Percentiles rank a stretch among this genome's conserved stretches.
Conservation (phyloP, 192 early-diverging fungal genomes). For the Mortierella alpina region DNA sequence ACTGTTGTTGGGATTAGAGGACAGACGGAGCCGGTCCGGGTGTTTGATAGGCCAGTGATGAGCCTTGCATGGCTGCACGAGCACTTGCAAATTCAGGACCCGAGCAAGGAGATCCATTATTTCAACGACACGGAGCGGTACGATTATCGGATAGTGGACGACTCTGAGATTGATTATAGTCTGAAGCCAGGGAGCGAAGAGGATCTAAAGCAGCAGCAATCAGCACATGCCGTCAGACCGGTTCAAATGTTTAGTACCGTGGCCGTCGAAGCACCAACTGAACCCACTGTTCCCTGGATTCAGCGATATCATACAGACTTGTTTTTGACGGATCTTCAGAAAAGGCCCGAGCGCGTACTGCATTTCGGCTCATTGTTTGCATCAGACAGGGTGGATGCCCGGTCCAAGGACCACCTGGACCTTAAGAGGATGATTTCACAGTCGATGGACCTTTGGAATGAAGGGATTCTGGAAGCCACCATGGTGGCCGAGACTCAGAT, state of each 20-base stretch:
- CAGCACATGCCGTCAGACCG: not conserved
- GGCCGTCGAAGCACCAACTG: too few relatives aligned
- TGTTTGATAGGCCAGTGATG: constrained; percentile 41
- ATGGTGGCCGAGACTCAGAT: constrained; percentile 41
- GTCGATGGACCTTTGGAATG: constrained; percentile 53
- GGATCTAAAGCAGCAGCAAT: not conserved
- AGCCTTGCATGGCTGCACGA: constrained; percentile 34
- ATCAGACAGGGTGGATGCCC: constrained; percentile 39
- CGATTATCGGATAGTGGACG: constrained; percentile 37
- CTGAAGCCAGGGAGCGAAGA: constrained; percentile 11
- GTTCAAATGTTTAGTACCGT: too few relatives aligned
- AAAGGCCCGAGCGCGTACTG: constrained; percentile 45
- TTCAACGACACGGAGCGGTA: constrained; percentile 33
- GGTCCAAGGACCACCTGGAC: constrained; percentile 11
- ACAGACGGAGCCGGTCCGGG: constrained; percentile 37
- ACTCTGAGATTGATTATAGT: constrained; percentile 33
- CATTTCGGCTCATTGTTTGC: constrained; percentile 59
- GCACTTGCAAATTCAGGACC: constrained; percentile 26
- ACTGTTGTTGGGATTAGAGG: constrained; percentile 17
- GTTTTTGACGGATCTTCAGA: constrained; percentile 31
- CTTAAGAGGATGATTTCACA: constrained; percentile 20
- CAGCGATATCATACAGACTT: constrained; percentile 7
- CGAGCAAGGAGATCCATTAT: constrained; percentile 37
- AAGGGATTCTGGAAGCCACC: constrained; percentile 36
- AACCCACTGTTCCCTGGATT: not conserved